A percentile compares a stretch with the other conserved stretches of the same genome.
phyloP scores from a whole-genome alignment of 192 early-diverging fungal genomes.

The Coemansia umbellata region DNA sequence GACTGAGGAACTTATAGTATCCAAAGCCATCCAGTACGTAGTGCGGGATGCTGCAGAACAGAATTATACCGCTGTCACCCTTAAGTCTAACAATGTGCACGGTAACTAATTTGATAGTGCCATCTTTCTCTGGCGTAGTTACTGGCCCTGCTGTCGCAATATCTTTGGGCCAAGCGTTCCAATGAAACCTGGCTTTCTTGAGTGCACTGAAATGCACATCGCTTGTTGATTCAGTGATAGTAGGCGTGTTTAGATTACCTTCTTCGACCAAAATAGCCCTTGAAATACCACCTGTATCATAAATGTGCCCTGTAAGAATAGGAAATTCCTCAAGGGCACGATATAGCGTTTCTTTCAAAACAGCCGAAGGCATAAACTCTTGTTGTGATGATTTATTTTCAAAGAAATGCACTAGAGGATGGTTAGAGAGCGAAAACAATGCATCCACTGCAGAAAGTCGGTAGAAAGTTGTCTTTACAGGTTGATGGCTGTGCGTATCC shows the following conservation, averaged over 20 bases:
- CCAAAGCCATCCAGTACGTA: slow-evolving; percentile 39
- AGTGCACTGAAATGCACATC: slow-evolving; percentile 10
- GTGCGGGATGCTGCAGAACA: slow-evolving; percentile 46
- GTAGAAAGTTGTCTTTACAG: neutral
- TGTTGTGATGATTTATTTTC: slow-evolving; percentile 6
- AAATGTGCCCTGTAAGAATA: slow-evolving; percentile 23
- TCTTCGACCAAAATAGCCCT: slow-evolving; percentile 18
- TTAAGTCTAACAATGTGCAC: slow-evolving; percentile 21
- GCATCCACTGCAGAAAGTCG: slow-evolving; percentile 29
- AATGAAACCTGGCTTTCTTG: slow-evolving; percentile 6
- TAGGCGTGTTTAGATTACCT: slow-evolving; percentile 31
- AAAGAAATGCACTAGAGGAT: slow-evolving; percentile 43
- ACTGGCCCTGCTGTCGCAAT: slow-evolving; percentile 24
- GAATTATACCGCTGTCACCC: slow-evolving; percentile 23
- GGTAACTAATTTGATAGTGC: slow-evolving; percentile 18
- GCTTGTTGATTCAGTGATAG: slow-evolving; percentile 24
- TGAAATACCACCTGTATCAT: neutral
- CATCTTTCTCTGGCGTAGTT: slow-evolving; percentile 6
- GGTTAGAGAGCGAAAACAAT: slow-evolving; percentile 32
- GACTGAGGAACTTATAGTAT: slow-evolving; percentile 34
- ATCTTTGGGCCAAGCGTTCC: slow-evolving; percentile 13
- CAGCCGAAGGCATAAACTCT: slow-evolving; percentile 26
- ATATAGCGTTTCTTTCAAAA: slow-evolving; percentile 15
- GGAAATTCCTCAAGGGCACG: slow-evolving; percentile 33
- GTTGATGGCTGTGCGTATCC: too few relatives aligned